Conservation (phyloP, 768 basidiomycete genomes). For the Hygrophoropsis aurantiaca region DNA sequence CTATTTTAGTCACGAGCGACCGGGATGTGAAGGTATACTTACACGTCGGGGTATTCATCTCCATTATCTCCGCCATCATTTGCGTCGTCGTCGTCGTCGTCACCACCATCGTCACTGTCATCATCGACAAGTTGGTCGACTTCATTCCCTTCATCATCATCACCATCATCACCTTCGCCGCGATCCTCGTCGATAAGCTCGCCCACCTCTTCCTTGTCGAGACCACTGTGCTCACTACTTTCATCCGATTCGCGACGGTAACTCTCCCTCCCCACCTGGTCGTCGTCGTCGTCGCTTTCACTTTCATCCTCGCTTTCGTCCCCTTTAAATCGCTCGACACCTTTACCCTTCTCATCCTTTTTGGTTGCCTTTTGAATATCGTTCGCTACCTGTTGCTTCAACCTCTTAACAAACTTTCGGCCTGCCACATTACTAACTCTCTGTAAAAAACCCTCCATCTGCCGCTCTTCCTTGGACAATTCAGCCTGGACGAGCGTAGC, state of each 20-base stretch:
- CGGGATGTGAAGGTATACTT: too few relatives aligned
- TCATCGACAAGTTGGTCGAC: background rate
- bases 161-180: background rate
- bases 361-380: background rate
- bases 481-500: slow-evolving; percentile 26
- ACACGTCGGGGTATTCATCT: too few relatives aligned
- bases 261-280: background rate
- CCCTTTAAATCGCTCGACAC: background rate
- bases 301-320: background rate
- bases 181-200: background rate
- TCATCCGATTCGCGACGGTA: background rate
- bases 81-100: background rate
- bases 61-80: too few relatives aligned
- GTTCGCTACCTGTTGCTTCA: slow-evolving; percentile 17
- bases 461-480: slow-evolving; percentile 17
- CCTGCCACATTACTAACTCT: slow-evolving; percentile 24
- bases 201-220: background rate
- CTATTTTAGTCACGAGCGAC: too few relatives aligned
- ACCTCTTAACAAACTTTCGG: slow-evolving; percentile 23
- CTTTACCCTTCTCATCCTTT: background rate
- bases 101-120: background rate
- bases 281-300: slow-evolving; percentile 1
- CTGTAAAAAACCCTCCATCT: slow-evolving; percentile 25
- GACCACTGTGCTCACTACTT: background rate
- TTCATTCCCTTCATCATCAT: background rate